Evolutionary conservation across 345 rosid species (phyloP).

Genomic region (Cochlearia excelsa): DNA sequence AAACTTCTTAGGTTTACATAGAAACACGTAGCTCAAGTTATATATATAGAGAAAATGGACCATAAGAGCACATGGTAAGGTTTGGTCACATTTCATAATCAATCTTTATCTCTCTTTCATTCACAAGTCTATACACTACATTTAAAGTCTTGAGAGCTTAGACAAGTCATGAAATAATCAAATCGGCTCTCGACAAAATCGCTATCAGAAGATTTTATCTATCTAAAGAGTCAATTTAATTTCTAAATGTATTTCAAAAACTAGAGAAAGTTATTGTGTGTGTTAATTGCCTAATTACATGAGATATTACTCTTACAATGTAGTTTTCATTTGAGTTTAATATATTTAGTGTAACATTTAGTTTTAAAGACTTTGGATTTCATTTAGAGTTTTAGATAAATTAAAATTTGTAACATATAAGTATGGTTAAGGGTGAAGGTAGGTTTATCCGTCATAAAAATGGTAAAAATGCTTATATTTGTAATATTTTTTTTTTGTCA

Average conservation of each 20-base stretch:
- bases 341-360: too few relatives aligned
- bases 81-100: constrained; percentile 24
- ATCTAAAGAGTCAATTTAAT: constrained; percentile 10
- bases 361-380: too few relatives aligned
- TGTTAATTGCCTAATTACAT: constrained; percentile 3
- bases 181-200: constrained; percentile 24
- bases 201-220: constrained; percentile 17
- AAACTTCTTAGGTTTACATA: not conserved
- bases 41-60: constrained; percentile 23
- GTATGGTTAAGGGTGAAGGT: too few relatives aligned
- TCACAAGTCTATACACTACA: constrained; percentile 20
- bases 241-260: constrained; percentile 9
- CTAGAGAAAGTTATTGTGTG: constrained; percentile 17
- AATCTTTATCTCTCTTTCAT: constrained; percentile 27
- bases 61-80: constrained; percentile 38
- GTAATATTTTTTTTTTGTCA: too few relatives aligned
- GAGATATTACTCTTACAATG: not conserved
- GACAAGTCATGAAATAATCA: constrained; percentile 29
- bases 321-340: too few relatives aligned
- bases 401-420: too few relatives aligned
- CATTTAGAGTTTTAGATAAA: too few relatives aligned
- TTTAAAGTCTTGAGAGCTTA: constrained; percentile 29
- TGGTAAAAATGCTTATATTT: too few relatives aligned
- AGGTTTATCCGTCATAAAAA: too few relatives aligned
- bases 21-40: constrained; percentile 34